phyloP scores from a whole-genome alignment of 2,329 filamentous ascomycete genomes.

The Colletotrichum shisoi region DNA sequence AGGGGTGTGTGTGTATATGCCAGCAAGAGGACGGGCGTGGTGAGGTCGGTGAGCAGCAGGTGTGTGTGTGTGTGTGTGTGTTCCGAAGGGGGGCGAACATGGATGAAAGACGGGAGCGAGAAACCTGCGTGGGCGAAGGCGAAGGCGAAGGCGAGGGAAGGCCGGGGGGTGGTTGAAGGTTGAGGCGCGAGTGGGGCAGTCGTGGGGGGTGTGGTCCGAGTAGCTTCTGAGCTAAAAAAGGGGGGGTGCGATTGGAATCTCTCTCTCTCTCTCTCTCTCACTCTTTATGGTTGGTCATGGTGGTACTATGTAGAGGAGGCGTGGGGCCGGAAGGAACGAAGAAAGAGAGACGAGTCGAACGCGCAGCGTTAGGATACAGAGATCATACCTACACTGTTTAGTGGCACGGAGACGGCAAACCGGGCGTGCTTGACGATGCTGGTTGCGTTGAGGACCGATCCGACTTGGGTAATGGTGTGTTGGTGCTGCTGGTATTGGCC shows the following conservation, averaged over 20 bases:
- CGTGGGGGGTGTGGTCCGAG: background rate
- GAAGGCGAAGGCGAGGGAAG: constrained; percentile 7
- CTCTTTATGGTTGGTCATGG: background rate
- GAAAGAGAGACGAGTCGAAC: constrained; percentile 9
- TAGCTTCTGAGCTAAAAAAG: background rate
- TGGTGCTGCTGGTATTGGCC: no score
- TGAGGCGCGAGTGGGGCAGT: background rate
- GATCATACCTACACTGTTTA: background rate
- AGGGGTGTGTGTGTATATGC: background rate
- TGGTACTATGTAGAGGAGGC: constrained; percentile 15
- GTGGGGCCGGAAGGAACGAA: constrained; percentile 6
- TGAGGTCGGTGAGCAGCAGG: background rate
- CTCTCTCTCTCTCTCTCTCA: background rate
- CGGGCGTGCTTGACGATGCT: constrained; percentile 26
- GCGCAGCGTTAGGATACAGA: constrained; percentile 27
- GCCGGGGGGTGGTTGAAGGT: constrained; percentile 22
- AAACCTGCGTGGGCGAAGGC: constrained; percentile 7
- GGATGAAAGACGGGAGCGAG: background rate
- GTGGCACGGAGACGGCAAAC: constrained; percentile 38
- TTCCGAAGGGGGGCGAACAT: background rate
- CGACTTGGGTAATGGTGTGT: background rate
- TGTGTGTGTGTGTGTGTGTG: constrained; percentile 26
- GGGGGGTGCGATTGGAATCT: background rate
- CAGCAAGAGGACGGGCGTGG: background rate
- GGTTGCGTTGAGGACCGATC: constrained; percentile 35